Conservation (phyloP, 495 filamentous ascomycete species). For the Rhizodiscina lignyota region DNA sequence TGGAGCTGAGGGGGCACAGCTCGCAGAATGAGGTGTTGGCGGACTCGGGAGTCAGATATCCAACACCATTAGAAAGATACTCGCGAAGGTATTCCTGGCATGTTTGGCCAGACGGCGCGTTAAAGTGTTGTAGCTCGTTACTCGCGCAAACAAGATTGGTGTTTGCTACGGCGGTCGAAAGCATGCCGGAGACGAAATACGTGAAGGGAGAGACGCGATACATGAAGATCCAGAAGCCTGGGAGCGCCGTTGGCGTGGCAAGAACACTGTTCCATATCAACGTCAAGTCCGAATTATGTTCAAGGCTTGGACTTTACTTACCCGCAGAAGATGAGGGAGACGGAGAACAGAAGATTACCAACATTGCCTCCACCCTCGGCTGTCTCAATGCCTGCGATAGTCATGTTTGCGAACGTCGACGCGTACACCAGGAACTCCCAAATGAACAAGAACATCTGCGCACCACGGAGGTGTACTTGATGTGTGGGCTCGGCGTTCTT, state of each 20-base stretch:
- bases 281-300: background rate
- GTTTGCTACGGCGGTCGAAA: slow-evolving; percentile 23
- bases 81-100: slow-evolving; percentile 19
- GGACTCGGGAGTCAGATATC: slow-evolving; percentile 13
- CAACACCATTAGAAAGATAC: slow-evolving; percentile 9
- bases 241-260: slow-evolving; percentile 15
- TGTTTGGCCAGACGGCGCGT: slow-evolving; percentile 14
- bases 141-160: slow-evolving; percentile 17
- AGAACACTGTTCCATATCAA: slow-evolving; percentile 21
- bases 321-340: slow-evolving; percentile 38
- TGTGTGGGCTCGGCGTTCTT: slow-evolving; percentile 29
- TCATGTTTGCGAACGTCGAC: slow-evolving; percentile 48
- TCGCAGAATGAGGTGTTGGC: slow-evolving; percentile 14
- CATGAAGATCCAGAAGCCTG: slow-evolving; percentile 29
- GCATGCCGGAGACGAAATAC: slow-evolving; percentile 23
- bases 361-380: slow-evolving; percentile 47
- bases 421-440: slow-evolving; percentile 34
- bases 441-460: slow-evolving; percentile 40
- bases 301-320: background rate
- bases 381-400: slow-evolving; percentile 43
- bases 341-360: slow-evolving; percentile 43
- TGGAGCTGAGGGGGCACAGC: slow-evolving; percentile 19
- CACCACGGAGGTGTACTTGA: slow-evolving; percentile 32
- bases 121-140: slow-evolving; percentile 23
- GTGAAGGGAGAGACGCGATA: slow-evolving; percentile 26